Percentiles rank a stretch among this genome's conserved stretches.
Conservation (phyloP, 140 eudicot species). For the Senecio squalidus region DNA sequence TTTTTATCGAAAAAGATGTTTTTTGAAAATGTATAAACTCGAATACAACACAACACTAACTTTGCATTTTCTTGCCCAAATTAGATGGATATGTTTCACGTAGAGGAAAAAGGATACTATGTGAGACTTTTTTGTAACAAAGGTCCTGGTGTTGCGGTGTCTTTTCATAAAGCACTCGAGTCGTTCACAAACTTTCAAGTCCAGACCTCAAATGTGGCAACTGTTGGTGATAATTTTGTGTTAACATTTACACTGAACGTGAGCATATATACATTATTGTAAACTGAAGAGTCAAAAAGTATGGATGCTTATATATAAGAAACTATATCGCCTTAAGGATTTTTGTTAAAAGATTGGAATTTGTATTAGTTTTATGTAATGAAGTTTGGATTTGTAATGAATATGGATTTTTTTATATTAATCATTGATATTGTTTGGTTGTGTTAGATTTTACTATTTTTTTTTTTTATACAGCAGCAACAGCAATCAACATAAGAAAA, state of each 20-base stretch:
- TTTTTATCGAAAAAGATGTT: neutral
- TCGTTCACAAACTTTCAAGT: conserved; percentile 52
- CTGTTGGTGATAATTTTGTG: conserved; percentile 42
- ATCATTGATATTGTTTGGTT: too few species aligned
- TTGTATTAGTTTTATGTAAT: too few species aligned
- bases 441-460: too few species aligned
- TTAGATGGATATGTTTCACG: conserved; percentile 68
- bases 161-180: conserved; percentile 60
- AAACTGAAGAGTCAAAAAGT: too few species aligned
- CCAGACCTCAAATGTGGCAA: conserved; percentile 53
- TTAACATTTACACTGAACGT: conserved; percentile 61
- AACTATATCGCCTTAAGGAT: too few species aligned
- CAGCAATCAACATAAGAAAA: too few species aligned
- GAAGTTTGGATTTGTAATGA: too few species aligned
- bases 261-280: too few species aligned
- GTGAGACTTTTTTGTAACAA: conserved; percentile 55
- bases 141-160: conserved; percentile 62
- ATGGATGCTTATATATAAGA: too few species aligned
- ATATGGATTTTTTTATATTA: too few species aligned
- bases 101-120: conserved; percentile 66
- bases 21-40: neutral
- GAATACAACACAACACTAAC: neutral
- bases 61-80: neutral
- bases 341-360: too few species aligned
- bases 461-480: too few species aligned